Percentiles rank a stretch among this genome's conserved stretches.
These are phyloP conservation scores for Perkinsus olseni DNA, from an alignment of 169 alveolate genomes.

Conservation along the genomic window DNA sequence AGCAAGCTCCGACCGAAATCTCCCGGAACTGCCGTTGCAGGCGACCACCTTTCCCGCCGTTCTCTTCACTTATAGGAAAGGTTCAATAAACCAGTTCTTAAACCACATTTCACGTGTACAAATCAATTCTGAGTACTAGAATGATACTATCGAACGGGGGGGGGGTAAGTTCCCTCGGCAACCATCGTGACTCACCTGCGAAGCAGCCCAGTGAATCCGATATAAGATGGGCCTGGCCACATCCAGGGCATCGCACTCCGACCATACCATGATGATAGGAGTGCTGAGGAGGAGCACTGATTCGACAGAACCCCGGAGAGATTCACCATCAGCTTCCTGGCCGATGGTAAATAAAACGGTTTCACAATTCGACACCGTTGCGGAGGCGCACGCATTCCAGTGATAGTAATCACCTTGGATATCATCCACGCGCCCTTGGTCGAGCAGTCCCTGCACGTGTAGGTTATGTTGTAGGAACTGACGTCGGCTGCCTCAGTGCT, in stretches of 20 bases:
- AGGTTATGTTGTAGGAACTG: not conserved
- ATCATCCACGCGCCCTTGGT: not conserved
- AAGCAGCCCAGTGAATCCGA: constrained; percentile 67
- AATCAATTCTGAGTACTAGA: not conserved
- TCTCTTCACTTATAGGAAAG: too few relatives aligned
- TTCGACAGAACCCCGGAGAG: too few relatives aligned
- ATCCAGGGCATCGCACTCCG: constrained; percentile 50
- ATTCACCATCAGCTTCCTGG: too few relatives aligned
- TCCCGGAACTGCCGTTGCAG: not conserved
- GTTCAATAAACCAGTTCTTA: too few relatives aligned
- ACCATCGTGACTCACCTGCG: constrained; percentile 9
- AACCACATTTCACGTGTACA: not conserved
- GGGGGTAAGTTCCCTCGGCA: not conserved
- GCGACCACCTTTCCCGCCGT: too few relatives aligned
- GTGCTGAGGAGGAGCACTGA: constrained; percentile 21
- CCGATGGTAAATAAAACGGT: too few relatives aligned
- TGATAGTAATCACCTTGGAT: not conserved
- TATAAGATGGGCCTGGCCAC: constrained; percentile 53
- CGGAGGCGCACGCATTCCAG: too few relatives aligned
- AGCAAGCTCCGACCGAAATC: too few relatives aligned
- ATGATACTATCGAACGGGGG: not conserved
- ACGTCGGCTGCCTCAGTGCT: not conserved
- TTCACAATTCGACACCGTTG: too few relatives aligned
- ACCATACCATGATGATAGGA: constrained; percentile 60
- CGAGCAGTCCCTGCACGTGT: not conserved